Evolutionary conservation across 371 early-diverging fungal species (phyloP), one percentile per base, ranked within the genome.

Genomic region (Mortierella sp.): DNA sequence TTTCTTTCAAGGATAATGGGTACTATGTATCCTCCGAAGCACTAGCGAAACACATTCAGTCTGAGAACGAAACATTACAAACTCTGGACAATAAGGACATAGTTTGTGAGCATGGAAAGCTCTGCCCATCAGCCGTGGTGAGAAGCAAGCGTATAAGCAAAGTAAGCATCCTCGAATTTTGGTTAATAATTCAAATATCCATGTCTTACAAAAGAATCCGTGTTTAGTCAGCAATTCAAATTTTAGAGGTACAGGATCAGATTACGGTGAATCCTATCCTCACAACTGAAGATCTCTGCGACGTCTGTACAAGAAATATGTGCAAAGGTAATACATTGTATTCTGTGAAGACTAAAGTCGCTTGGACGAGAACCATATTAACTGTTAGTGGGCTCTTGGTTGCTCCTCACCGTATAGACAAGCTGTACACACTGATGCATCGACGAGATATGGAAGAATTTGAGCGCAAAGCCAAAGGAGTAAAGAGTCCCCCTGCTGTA

Each of bases 131-230:
- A 5, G 49, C 61, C 1, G 51, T 83, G 2, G 10, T 45, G n/a
- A 74, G 58, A 34, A 67, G 71, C 51, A 84, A 84, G 57, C 68
- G 76, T 13, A 82, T 84, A n/a, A 79, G 75, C 55, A 31, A 66
- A 61, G 83, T 83, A 60, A 37, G 47, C 2, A 15, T 42, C n/a
- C 28, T 35, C 28, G 13, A 19, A 49, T 49, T 4, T 49, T 49
- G 23, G n/a, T 17, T n/a, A 12, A 22, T 49, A 8, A 49, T 49
- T 23, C n/a, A 49, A 19, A 49, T 49, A 49, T 23, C 3, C n/a
- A 8, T 23, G 19, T n/a, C 23, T 22, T 49, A 2, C 34, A 7
- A 32, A 15, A 51, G 13, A 2, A 22, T 37, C 13, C n/a, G 1
- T 31, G 51, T 5, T 37, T 35, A 79, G 74, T 1, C 56, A 17